A percentile compares a stretch with the other conserved stretches of the same genome.
These are phyloP conservation scores for Trichoderma simmonsii DNA, from an alignment of 2,329 filamentous ascomycete species.

Conservation along the genomic window DNA sequence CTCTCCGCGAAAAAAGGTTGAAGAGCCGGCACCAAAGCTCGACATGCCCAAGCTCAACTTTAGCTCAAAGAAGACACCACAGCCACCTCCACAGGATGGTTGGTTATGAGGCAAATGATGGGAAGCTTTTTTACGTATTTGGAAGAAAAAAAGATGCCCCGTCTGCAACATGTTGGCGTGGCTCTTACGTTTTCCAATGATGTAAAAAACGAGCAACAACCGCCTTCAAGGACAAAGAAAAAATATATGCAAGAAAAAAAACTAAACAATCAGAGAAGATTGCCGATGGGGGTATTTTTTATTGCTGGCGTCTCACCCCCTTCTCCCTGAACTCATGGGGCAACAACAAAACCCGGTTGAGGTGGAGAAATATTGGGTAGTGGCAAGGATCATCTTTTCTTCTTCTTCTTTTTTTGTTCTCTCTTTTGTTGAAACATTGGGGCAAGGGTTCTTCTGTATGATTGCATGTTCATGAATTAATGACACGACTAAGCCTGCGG, in stretches of 20 bases:
- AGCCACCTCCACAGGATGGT: conserved; percentile 29
- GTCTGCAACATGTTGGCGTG: not conserved
- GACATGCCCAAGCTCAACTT: conserved; percentile 59
- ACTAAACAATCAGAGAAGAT: not conserved
- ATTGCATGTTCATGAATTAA: conserved; percentile 41
- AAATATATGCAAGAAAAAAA: not conserved
- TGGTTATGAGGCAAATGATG: conserved; percentile 28
- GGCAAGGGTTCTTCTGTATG: conserved; percentile 29
- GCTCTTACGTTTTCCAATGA: not conserved
- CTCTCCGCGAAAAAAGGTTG: conserved; percentile 45
- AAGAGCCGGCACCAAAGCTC: conserved; percentile 54
- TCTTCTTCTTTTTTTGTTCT: conserved; percentile 17
- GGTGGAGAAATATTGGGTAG: conserved; percentile 13
- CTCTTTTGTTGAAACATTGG: conserved; percentile 24
- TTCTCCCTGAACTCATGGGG: conserved; percentile 3
- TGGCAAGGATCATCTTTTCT: not conserved
- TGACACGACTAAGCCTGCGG: conserved; percentile 29
- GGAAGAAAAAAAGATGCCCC: not conserved
- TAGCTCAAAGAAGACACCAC: conserved; percentile 35
- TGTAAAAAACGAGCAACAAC: not conserved
- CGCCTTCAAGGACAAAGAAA: not conserved
- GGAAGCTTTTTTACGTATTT: not conserved
- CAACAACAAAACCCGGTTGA: not conserved
- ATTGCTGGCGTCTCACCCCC: conserved; percentile 4
- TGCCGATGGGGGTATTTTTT: conserved; percentile 9